Evolutionary conservation across 257 asterid genomes (phyloP), one percentile per base, ranked within the genome.

Genomic region (Lycium barbarum): DNA sequence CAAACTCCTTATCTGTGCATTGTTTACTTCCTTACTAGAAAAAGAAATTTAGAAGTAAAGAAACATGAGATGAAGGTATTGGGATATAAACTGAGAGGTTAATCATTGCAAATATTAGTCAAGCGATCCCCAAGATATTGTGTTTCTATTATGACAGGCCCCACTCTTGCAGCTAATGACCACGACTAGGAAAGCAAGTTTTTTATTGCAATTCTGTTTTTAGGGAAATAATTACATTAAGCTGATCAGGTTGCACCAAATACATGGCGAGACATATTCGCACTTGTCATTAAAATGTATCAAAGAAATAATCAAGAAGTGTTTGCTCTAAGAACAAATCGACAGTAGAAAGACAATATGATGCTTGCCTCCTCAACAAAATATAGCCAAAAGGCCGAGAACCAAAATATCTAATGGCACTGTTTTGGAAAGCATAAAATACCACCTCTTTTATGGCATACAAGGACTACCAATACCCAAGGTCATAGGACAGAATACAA

Each of bases 321-420:
- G 22, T 58, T 49, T 58, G 22, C 63, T 58, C 22, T 58, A 7
- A 17, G 15, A 58, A 6, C 22, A 2, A 70, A 40, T 70, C 79
- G 1, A 11, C 20, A 70, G 54, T 70, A 70, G 33, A 70, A 70
- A 70, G 54, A 70, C 79, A 70, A 70, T 38, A 15, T 40, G 54
- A 38, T 70, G 53, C 11, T 15, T 70, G 79, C 79, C 79, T 8
- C 54, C 79, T 40, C 79, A 70, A 70, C 33, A 70, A 70, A 70
- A 22, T 70, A 38, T 38, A 68, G 22, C 78, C 78, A 68, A 38
- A 17, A 68, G 26, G 20, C 26, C 26, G 1, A 38, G 20, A 68
- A 70, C 53, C 78, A 70, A 38, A 36, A 12, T 33, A 38, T 7
- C 53, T 36, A 7, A 12, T 13, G 22, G 43, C 51, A 36, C 76